A percentile compares a stretch with the other conserved stretches of the same genome.
Conservation (phyloP, 805 yeast genomes). For the Komagataella pseudopastoris region DNA sequence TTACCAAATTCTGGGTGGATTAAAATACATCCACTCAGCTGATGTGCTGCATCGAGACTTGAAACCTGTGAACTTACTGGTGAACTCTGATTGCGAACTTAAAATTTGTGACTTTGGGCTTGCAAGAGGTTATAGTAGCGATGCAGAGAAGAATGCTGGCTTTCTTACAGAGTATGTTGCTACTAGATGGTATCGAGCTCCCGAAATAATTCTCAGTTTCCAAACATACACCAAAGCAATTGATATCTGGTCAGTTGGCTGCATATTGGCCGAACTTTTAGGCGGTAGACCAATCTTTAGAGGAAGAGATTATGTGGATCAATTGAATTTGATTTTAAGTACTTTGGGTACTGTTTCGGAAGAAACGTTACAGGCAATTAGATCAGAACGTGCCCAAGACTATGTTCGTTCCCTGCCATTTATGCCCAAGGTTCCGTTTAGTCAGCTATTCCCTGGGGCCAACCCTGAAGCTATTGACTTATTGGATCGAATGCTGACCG, state of each 20-base stretch:
- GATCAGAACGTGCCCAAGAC: constrained; percentile 76
- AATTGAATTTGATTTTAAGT: constrained; percentile 71
- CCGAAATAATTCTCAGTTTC: constrained; percentile 92
- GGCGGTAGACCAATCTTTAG: constrained; percentile 84
- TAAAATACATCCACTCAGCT: constrained; percentile 84
- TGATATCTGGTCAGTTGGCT: constrained; percentile 95
- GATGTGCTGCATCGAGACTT: constrained; percentile 88
- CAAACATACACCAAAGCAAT: constrained; percentile 90
- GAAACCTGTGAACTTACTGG: constrained; percentile 76
- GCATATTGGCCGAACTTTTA: constrained; percentile 85
- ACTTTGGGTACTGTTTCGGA: constrained; percentile 78
- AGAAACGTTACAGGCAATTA: constrained; percentile 64
- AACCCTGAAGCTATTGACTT: constrained; percentile 58
- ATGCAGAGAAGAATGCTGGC: constrained; percentile 53
- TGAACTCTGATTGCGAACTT: constrained; percentile 87
- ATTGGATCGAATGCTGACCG: constrained; percentile 56
- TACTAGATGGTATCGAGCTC: constrained; percentile 96
- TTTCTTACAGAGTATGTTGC: constrained; percentile 97
- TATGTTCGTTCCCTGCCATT: constrained; percentile 73
- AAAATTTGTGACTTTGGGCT: constrained; percentile 92
- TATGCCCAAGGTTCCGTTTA: constrained; percentile 48
- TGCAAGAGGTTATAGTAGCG: constrained; percentile 54
- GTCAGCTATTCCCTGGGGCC: constrained; percentile 32
- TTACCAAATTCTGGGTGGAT: constrained; percentile 81
- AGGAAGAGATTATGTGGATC: constrained; percentile 89